These are phyloP conservation scores for Penicillium rolfsii DNA, from an alignment of 2,329 filamentous ascomycete species.

Conservation along the genomic window DNA sequence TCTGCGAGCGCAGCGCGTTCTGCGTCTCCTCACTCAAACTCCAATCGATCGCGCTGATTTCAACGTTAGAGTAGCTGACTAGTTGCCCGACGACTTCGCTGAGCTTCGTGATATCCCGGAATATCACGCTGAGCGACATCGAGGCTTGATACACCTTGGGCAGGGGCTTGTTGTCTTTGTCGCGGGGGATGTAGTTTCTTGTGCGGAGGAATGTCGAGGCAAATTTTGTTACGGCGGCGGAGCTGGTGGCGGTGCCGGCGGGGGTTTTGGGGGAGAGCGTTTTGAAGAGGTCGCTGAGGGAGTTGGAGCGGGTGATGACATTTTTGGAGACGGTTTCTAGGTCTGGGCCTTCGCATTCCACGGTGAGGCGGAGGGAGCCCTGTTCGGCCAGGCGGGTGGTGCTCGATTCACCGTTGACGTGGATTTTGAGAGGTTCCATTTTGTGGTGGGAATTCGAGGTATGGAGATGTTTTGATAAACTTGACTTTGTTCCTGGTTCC, in stretches of 20 bases:
- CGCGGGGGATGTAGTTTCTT: neutral
- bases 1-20: conserved; percentile 23
- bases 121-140: conserved; percentile 26
- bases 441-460: neutral
- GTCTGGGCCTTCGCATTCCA: conserved; percentile 14
- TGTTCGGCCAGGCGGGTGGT: conserved; percentile 22
- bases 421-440: conserved; percentile 25
- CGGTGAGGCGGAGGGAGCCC: conserved; percentile 14
- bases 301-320: conserved; percentile 15
- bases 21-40: conserved; percentile 29
- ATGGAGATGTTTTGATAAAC: neutral
- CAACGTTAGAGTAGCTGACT: conserved; percentile 24
- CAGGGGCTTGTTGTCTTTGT: conserved; percentile 14
- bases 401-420: conserved; percentile 18
- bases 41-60: conserved; percentile 31
- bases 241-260: conserved; percentile 10
- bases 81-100: conserved; percentile 25
- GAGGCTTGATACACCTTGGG: conserved; percentile 24
- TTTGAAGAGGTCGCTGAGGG: conserved; percentile 18
- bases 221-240: conserved; percentile 27
- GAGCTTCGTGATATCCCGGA: conserved; percentile 30
- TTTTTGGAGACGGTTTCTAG: conserved; percentile 17
- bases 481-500: neutral
- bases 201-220: conserved; percentile 20
- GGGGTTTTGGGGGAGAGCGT: conserved; percentile 15